These are phyloP conservation scores for Entonaema liquescens DNA, from an alignment of 495 filamentous ascomycete species.

Conservation along the genomic window DNA sequence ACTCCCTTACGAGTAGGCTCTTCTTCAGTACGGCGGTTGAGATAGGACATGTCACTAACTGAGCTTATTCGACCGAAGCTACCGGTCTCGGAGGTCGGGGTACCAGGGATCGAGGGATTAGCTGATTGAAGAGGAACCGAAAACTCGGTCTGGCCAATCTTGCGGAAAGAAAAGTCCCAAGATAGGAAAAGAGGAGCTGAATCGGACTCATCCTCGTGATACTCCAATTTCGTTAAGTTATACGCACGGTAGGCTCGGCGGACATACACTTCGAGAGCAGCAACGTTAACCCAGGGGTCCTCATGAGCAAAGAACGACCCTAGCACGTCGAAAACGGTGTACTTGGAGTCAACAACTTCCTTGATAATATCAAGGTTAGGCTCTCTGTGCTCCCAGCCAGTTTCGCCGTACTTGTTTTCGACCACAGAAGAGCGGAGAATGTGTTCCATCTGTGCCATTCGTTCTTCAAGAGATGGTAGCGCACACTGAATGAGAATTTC, in stretches of 20 bases:
- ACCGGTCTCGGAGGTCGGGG: conserved; percentile 70
- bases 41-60: conserved; percentile 94
- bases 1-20: conserved; percentile 93
- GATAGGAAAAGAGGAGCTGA: conserved; percentile 78
- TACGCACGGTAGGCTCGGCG: conserved; percentile 98
- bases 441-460: conserved; percentile 96
- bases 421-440: conserved; percentile 97
- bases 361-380: conserved; percentile 87
- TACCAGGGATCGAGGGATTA: conserved; percentile 84
- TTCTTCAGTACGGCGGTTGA: conserved; percentile 69
- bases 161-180: conserved; percentile 95
- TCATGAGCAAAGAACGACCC: conserved; percentile 92
- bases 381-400: conserved; percentile 95
- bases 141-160: conserved; percentile 89
- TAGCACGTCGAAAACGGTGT: conserved; percentile 96
- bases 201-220: conserved; percentile 78
- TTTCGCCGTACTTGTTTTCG: conserved; percentile 95
- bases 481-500: conserved; percentile 97
- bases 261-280: conserved; percentile 93
- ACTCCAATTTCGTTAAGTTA: conserved; percentile 84
- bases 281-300: conserved; percentile 94
- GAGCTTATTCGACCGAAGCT: conserved; percentile 85
- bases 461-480: conserved; percentile 93
- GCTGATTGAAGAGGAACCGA: conserved; percentile 78
- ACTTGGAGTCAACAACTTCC: conserved; percentile 98